phyloP scores from a whole-genome alignment of 1,284 basidiomycete species.

The Moesziomyces sp. region DNA sequence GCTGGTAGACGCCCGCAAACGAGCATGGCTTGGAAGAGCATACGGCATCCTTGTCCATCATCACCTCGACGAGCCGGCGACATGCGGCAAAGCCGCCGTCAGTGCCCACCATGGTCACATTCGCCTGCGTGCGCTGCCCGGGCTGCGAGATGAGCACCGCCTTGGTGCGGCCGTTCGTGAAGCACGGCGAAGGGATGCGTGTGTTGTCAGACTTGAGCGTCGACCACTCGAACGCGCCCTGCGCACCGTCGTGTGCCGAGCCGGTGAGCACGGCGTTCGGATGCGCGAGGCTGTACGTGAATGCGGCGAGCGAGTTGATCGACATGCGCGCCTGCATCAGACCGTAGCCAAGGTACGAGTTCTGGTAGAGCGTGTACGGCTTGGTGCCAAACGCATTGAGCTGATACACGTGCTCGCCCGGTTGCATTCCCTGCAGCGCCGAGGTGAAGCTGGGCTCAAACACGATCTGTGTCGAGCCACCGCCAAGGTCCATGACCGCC shows the following conservation, averaged over 20 bases:
- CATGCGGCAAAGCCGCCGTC: slow-evolving; percentile 87
- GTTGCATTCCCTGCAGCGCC: slow-evolving; percentile 73
- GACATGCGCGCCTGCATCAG: slow-evolving; percentile 87
- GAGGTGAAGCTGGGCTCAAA: slow-evolving; percentile 79
- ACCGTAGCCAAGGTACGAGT: slow-evolving; percentile 82
- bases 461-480: slow-evolving; percentile 96
- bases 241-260: slow-evolving; percentile 25
- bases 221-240: slow-evolving; percentile 46
- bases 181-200: slow-evolving; percentile 80
- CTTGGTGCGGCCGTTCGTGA: slow-evolving; percentile 77
- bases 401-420: slow-evolving; percentile 94
- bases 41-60: slow-evolving; percentile 93
- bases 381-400: slow-evolving; percentile 70
- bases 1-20: slow-evolving; percentile 97
- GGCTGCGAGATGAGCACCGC: slow-evolving; percentile 78
- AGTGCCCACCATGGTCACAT: slow-evolving; percentile 61
- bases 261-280: slow-evolving; percentile 56
- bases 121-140: slow-evolving; percentile 60
- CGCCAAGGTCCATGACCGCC: slow-evolving; percentile 94
- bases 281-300: slow-evolving; percentile 75
- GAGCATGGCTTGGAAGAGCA: slow-evolving; percentile 86
- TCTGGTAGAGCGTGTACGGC: slow-evolving; percentile 64
- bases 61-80: slow-evolving; percentile 83
- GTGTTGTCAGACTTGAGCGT: slow-evolving; percentile 65
- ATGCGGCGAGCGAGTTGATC: slow-evolving; percentile 89